Base-by-base conservation (phyloP, 2,329 filamentous ascomycete species). In the Aureobasidium sp. region DNA sequence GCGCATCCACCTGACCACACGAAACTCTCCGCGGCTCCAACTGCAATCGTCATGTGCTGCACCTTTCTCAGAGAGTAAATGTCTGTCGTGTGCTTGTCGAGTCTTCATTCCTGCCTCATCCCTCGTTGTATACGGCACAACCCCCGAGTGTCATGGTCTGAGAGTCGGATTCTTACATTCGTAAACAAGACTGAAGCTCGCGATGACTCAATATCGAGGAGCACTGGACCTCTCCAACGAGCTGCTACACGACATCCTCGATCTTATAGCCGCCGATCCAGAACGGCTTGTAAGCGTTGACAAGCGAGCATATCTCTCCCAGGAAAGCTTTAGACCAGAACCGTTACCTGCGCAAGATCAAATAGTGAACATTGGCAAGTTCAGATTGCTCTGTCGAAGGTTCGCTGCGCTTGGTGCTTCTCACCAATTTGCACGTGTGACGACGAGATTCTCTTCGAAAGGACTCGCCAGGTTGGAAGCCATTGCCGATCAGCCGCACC, bases 391-490 rank as follows among this genome's bases (percentile, higher is more conserved):
- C 6, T 78, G 74, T 64, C 72, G 69, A 61, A 66, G 70, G 45
- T 78, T 78, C 61, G 71, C 74, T 30, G 70, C 74, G 40, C 64
- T 79, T 37, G 77, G 75, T 12, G 71, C 75, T 21, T 69, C 72
- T 14, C 71, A 77, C 59, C 71, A 78, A 55, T 79, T 78, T 62
- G 71, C 71, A 12, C 69, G 73, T 34, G 72, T 78, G 47, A 75
- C 71, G n/a, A 74, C 73, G 47, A 67, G 77, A 44, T 78, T 79
- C 63, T 74, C 74, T 24, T 63, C 66, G 38, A 69, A 70, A 53
- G 77, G 76, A 25, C 72, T 81, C 48, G 63, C 69, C 45, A 71
- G 72, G 30, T 63, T 81, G 41, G 71, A 76, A 51, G 68, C 69
- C 34, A 72, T 81, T 55, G 71, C 76, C 27, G 66, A 67, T 44